A percentile compares a stretch with the other conserved stretches of the same genome.
Conservation (phyloP, 441 rosid species). For the Corymbia citriodora region DNA sequence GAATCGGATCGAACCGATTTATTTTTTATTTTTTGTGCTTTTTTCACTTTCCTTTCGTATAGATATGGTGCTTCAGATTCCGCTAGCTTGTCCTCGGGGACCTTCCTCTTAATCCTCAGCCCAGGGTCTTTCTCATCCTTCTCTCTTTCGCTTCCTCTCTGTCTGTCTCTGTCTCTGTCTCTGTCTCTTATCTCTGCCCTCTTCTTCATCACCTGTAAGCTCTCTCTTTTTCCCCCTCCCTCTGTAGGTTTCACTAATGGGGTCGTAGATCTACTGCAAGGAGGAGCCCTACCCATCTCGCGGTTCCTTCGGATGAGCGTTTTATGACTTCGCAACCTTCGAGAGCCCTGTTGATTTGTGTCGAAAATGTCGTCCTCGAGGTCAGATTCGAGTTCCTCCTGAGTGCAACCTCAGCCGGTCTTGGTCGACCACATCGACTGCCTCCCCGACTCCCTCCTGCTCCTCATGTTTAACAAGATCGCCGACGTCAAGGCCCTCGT, state of each 20-base stretch:
- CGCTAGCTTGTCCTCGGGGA: no score
- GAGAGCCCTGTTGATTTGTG: neutral
- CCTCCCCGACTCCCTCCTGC: neutral
- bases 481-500: neutral
- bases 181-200: neutral
- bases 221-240: neutral
- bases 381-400: neutral
- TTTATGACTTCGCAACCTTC: neutral
- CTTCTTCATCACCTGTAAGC: neutral
- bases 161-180: no score
- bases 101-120: no score
- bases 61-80: no score
- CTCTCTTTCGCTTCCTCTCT: neutral
- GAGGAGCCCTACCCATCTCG: neutral
- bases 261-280: neutral
- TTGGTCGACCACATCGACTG: neutral
- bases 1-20: no score
- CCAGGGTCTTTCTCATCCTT: neutral
- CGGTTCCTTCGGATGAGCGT: neutral
- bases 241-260: neutral
- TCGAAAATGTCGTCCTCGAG: neutral
- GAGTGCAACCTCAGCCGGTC: neutral
- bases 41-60: no score
- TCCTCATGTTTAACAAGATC: neutral
- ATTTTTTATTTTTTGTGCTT: no score